Evolutionary conservation across 805 yeast species (phyloP).

Genomic region (Candida nanaspora): DNA sequence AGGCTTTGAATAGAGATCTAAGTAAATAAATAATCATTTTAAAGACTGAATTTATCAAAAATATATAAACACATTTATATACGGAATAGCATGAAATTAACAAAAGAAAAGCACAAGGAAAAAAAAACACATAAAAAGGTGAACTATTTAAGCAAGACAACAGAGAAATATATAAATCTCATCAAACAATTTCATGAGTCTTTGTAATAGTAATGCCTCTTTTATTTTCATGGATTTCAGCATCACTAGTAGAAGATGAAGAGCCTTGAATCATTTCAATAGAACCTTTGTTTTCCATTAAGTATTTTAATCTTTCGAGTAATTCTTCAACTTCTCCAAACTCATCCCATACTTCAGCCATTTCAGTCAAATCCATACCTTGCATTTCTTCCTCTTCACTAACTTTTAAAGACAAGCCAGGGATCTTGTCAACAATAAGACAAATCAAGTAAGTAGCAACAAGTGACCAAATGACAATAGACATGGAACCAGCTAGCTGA

Average conservation of each 20-base stretch:
- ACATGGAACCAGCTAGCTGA: slow-evolving; percentile 36
- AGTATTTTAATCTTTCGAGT: neutral
- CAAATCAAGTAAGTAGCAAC: slow-evolving; percentile 36
- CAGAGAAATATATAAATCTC: neutral
- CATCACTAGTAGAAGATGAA: neutral
- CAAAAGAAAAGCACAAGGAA: neutral
- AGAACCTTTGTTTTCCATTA: neutral
- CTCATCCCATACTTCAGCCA: slow-evolving; percentile 30
- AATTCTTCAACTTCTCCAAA: slow-evolving; percentile 1
- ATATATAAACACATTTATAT: neutral
- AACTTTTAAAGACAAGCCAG: slow-evolving; percentile 41
- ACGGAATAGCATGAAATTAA: too few relatives aligned
- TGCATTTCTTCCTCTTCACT: slow-evolving; percentile 38
- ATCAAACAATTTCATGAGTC: slow-evolving; percentile 1
- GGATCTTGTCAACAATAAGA: slow-evolving; percentile 41
- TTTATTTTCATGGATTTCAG: neutral
- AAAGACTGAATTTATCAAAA: too few relatives aligned
- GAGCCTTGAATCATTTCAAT: neutral
- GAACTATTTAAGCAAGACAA: neutral
- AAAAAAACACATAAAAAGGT: neutral
- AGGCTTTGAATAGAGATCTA: neutral
- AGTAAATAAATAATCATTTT: too few relatives aligned
- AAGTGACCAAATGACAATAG: slow-evolving; percentile 38
- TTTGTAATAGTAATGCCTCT: neutral
- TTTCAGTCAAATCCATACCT: slow-evolving; percentile 45